phyloP scores from a whole-genome alignment of 176 grass and related monocot species.

The Zea mays region Zm-B73-REFERENCE-NAM-5.0 NC_050101.1:148068501-148069000 shows the following conservation, averaged over 20 bases:
- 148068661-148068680: constrained; percentile 78
- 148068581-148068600: constrained; percentile 49
- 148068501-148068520: constrained; percentile 84
- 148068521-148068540: constrained; percentile 64
- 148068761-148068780: constrained; percentile 72
- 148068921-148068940: constrained; percentile 59
- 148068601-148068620: constrained; percentile 68
- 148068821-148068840: constrained; percentile 50
- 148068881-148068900: constrained; percentile 65
- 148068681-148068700: constrained; percentile 61
- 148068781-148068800: constrained; percentile 67
- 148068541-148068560: constrained; percentile 69
- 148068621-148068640: constrained; percentile 75
- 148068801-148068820: constrained; percentile 66
- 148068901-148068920: constrained; percentile 62
- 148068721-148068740: constrained; percentile 75
- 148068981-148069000: constrained; percentile 43
- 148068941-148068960: constrained; percentile 70
- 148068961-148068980: constrained; percentile 77
- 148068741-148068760: constrained; percentile 80
- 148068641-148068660: constrained; percentile 78
- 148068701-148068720: constrained; percentile 54
- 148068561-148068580: constrained; percentile 57
- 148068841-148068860: constrained; percentile 69
- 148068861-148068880: constrained; percentile 71